A percentile compares a stretch with the other conserved stretches of the same genome.
Conservation (phyloP, 345 rosid genomes). For the Heritiera littoralis region DNA sequence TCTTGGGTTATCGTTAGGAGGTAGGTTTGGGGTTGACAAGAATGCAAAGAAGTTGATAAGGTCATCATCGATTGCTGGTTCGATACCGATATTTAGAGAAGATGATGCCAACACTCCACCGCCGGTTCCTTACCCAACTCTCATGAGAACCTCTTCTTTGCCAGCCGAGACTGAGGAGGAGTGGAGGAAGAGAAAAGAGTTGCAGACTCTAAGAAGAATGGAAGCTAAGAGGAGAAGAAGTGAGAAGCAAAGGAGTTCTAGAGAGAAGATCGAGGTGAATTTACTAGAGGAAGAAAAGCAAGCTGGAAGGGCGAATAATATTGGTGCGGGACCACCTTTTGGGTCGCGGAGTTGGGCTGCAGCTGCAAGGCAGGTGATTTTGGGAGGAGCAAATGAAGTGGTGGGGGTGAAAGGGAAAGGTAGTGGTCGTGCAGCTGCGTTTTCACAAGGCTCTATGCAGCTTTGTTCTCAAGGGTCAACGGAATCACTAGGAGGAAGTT, state of each 20-base stretch:
- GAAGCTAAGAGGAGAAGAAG: constrained; percentile 81
- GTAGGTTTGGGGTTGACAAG: constrained; percentile 85
- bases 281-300: constrained; percentile 39
- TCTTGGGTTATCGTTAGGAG: constrained; percentile 87
- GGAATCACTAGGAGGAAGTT: constrained; percentile 69
- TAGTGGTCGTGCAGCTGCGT: constrained; percentile 25
- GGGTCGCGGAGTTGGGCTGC: constrained; percentile 46
- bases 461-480: constrained; percentile 51
- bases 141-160: constrained; percentile 75
- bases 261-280: constrained; percentile 32
- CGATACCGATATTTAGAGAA: constrained; percentile 41
- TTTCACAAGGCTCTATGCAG: constrained; percentile 39
- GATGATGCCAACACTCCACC: constrained; percentile 32
- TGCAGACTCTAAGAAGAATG: constrained; percentile 80
- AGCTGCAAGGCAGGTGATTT: constrained; percentile 29
- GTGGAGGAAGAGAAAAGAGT: constrained; percentile 87
- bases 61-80: constrained; percentile 74
- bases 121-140: constrained; percentile 43
- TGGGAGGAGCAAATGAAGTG: constrained; percentile 26
- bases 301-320: constrained; percentile 28
- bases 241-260: constrained; percentile 73
- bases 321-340: constrained; percentile 34
- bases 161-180: constrained; percentile 90
- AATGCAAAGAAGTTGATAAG: constrained; percentile 54
- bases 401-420: constrained; percentile 27